Base-by-base conservation (phyloP, 2,329 filamentous ascomycete species). In the Colletotrichum nymphaeae region DNA sequence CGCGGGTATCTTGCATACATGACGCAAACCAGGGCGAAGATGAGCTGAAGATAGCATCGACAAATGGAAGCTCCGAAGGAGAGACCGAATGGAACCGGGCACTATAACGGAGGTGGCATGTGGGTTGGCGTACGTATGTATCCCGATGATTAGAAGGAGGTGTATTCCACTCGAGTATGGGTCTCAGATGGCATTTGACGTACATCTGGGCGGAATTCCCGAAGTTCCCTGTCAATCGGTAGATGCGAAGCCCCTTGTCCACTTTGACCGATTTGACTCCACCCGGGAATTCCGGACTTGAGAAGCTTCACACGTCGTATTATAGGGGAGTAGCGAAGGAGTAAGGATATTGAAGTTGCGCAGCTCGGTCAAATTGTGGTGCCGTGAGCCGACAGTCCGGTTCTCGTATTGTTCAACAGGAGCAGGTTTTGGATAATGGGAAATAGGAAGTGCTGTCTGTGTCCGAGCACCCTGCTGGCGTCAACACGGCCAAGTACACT, bases 1-100 rank as follows among this genome's bases (percentile, higher is more conserved):
- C 56, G 28, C 69, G 52, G 64, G 28, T 52, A 72, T 68, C 64
- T 30, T 52, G 64, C 37, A 42, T 63, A 37, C 69, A 62, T 72
- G 58, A 52, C 35, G 37, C 37, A 37, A 58, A 58, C 49, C 64
- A 62, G 69, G 69, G 69, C 32, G 12, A 55, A 71, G 32, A 63
- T 46, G 56, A 63, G 57, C 52, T 32, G 63, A 60, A 71, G 63
- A 57, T 62, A 28, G 60, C 35, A 11, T 24, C 55, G 42, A 35
- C 62, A 57, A 70, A 72, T 58, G 19, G 46, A 58, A 14, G 57
- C 37, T 8, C 49, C 57, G 58, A 68, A 58, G 37, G 52, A 30
- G 35, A 63, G 57, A 22, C 57, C 37, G 64, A 72, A 72, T 58
- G 52, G 37, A 28, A 71, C 49, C 49, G 32, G 19, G 30, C 32